Base-by-base conservation (phyloP, 2,329 filamentous ascomycete species). In the Rhexocercosporidium sp. region DNA sequence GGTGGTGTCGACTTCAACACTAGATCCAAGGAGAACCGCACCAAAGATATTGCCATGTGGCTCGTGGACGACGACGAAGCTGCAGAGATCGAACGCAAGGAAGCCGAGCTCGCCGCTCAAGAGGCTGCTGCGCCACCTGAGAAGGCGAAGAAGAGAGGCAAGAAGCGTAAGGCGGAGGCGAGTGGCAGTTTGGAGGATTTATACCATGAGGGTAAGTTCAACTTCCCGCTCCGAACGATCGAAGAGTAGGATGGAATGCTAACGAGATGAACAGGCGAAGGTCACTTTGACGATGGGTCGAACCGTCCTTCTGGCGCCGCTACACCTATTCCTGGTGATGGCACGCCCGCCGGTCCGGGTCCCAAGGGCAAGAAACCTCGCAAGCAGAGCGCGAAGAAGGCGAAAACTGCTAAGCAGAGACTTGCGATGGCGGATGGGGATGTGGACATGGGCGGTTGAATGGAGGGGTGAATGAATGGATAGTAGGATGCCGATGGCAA, bases 21-120 rank as follows among this genome's bases (percentile, higher is more conserved):
- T 61, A 90, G 96, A 62, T 88, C 90, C 71, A 86, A 91, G 5
- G 95, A 97, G 82, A 97, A 96, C 81, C 89, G 94, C 70, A 97
- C 96, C 78, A 96, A 97, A 81, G 96, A 99, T 77, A 98, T 98
- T 80, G 96, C 96, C 54, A 92, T 98, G 91, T 98, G 96, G 96
- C 89, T 99, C 70, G 95, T 95, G 20, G 96, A 99, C 77, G 96
- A 98, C 73, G 95, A 98, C 66, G 93, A 98, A 78, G 96, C 94
- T 1, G 95, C 96, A 75, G 86, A 96, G 79, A 95, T 99, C 76
- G 95, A 97, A 81, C 89, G 91, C 71, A 94, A 94, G 74, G 96
- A 97, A 81, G 93, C 92, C 72, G 94, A 97, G 79, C 82, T 96
- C 7, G 84, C 92, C 16, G 88, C 88, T 68, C 66, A 72, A 22